Conservation (phyloP, 257 asterid species). For the Apocynum venetum region DNA sequence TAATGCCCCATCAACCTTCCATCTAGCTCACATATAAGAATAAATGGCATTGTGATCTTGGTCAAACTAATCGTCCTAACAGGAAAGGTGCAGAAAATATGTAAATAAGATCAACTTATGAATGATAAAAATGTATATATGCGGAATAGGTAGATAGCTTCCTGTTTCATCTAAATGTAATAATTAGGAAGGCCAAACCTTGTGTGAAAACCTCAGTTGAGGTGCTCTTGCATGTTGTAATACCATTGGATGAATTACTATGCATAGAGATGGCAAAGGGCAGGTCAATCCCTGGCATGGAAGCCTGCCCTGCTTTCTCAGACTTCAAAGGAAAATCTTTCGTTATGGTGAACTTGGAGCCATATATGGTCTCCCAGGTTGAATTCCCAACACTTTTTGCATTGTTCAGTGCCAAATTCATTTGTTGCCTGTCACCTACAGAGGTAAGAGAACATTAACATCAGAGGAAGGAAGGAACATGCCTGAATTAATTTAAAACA, state of each 20-base stretch:
- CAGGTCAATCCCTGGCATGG: conserved; percentile 34
- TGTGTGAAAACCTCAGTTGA: conserved; percentile 41
- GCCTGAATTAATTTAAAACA: neutral
- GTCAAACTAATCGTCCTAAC: neutral
- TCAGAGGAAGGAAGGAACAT: neutral
- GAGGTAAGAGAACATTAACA: conserved; percentile 10
- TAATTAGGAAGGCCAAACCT: conserved; percentile 38
- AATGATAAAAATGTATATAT: neutral
- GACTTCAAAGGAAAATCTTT: conserved; percentile 42
- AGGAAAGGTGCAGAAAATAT: neutral
- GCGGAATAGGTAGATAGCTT: neutral
- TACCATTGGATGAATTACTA: conserved; percentile 34
- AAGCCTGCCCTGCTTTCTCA: conserved; percentile 43
- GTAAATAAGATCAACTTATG: neutral
- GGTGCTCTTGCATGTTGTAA: conserved; percentile 41
- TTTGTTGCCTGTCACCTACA: conserved; percentile 56
- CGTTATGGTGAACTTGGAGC: conserved; percentile 64
- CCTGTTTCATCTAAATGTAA: neutral
- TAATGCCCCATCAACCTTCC: neutral
- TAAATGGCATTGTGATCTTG: neutral
- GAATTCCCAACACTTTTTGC: conserved; percentile 34
- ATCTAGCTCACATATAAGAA: neutral
- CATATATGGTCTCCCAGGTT: conserved; percentile 40
- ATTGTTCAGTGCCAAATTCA: conserved; percentile 50
- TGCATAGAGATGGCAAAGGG: conserved; percentile 45